Evolutionary conservation across 495 filamentous ascomycete species (phyloP).

Genomic region (Aspergillus bridgeri): DNA sequence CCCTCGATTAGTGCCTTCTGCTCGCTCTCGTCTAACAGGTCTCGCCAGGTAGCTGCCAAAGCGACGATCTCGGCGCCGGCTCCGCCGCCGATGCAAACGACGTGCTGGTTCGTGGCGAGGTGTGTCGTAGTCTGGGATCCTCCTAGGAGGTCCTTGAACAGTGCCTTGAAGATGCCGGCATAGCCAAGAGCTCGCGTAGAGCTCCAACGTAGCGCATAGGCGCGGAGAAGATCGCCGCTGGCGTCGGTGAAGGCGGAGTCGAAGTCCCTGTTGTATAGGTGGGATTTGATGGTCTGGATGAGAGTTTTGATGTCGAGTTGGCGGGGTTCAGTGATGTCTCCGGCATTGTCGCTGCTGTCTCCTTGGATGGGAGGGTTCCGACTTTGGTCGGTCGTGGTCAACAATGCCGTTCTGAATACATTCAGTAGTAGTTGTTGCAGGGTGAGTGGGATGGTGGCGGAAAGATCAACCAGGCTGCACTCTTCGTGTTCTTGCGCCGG

Average conservation of each 20-base stretch:
- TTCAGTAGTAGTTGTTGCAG: constrained; percentile 75
- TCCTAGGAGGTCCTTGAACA: constrained; percentile 15
- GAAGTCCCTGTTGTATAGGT: constrained; percentile 84
- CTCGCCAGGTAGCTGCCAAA: constrained; percentile 59
- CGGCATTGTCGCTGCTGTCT: background rate
- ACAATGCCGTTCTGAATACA: constrained; percentile 66
- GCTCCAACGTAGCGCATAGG: constrained; percentile 87
- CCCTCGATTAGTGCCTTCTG: constrained; percentile 1
- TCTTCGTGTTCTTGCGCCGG: constrained; percentile 9
- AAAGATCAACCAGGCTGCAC: constrained; percentile 22
- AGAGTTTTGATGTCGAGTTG: constrained; percentile 45
- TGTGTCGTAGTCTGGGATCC: background rate
- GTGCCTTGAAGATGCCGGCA: constrained; percentile 55
- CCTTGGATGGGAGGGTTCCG: background rate
- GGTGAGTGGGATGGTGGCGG: constrained; percentile 37
- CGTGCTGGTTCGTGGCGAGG: constrained; percentile 16
- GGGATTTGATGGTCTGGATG: constrained; percentile 77
- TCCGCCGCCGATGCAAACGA: constrained; percentile 79
- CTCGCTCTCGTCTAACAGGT: constrained; percentile 23
- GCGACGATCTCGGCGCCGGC: constrained; percentile 82
- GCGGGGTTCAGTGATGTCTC: constrained; percentile 3
- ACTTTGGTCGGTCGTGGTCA: constrained; percentile 12
- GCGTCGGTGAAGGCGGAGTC: constrained; percentile 66
- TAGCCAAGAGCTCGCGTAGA: constrained; percentile 80
- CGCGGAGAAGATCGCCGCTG: constrained; percentile 59